Evolutionary conservation across 768 basidiomycete genomes (phyloP).

Genomic region (Nidularia sp.): DNA sequence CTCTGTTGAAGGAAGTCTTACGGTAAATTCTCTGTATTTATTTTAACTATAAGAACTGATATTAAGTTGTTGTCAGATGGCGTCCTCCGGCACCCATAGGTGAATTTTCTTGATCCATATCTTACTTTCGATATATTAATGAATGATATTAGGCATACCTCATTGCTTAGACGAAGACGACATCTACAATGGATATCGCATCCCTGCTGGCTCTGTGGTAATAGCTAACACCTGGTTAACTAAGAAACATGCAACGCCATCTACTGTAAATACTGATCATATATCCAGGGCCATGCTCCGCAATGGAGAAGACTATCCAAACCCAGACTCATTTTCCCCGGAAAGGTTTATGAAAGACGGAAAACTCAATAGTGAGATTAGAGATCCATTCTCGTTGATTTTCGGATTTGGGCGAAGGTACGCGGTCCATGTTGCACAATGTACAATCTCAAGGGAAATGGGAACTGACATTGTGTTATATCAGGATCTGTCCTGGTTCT

Average conservation of each 20-base stretch:
- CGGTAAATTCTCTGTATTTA: conserved; percentile 8
- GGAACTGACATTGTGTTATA: too few relatives aligned
- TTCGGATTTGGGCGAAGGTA: conserved; percentile 3
- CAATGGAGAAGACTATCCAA: background rate
- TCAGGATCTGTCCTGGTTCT: background rate
- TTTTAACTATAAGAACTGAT: background rate
- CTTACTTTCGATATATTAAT: background rate
- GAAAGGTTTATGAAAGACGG: conserved; percentile 11
- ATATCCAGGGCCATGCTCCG: conserved; percentile 13
- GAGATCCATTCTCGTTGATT: background rate
- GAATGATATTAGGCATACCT: conserved; percentile 18
- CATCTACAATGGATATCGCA: conserved; percentile 37
- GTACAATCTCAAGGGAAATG: too few relatives aligned
- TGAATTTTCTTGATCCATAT: conserved; percentile 2
- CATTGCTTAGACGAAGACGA: conserved; percentile 34
- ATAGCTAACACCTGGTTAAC: conserved; percentile 29
- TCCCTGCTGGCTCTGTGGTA: conserved; percentile 36
- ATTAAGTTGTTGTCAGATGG: conserved; percentile 12
- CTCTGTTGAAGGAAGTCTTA: conserved; percentile 30
- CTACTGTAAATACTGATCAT: background rate
- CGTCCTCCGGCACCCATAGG: conserved; percentile 24
- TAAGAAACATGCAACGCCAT: background rate
- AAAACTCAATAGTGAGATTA: background rate
- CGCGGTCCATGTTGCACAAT: too few relatives aligned
- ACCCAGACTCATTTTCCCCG: conserved; percentile 12